phyloP scores from a whole-genome alignment of 2,329 filamentous ascomycete genomes.

The Cytospora piceae region DNA sequence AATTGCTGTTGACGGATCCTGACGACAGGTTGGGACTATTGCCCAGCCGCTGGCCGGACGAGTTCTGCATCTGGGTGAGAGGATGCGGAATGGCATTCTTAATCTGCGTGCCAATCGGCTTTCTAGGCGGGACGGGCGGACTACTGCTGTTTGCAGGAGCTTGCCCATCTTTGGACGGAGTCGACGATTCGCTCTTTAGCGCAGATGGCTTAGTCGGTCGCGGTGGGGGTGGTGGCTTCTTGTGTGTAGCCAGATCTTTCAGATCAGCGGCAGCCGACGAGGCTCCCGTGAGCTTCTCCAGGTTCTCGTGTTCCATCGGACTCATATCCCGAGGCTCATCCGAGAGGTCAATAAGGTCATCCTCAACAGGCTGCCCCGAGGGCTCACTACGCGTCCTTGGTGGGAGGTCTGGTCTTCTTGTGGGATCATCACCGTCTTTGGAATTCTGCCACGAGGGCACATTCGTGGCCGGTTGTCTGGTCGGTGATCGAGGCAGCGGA shows the following conservation, averaged over 20 bases:
- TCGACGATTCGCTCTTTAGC: slow-evolving; percentile 51
- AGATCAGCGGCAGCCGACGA: slow-evolving; percentile 6
- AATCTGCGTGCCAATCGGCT: slow-evolving; percentile 35
- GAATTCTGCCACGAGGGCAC: slow-evolving; percentile 31
- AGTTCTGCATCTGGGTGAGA: slow-evolving; percentile 47
- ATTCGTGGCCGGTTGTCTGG: slow-evolving; percentile 5
- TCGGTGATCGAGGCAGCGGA: slow-evolving; percentile 36
- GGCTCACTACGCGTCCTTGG: slow-evolving; percentile 36
- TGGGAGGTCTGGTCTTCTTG: slow-evolving; percentile 40
- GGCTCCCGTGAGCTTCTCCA: slow-evolving; percentile 37
- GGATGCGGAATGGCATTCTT: slow-evolving; percentile 41
- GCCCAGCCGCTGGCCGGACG: slow-evolving; percentile 40
- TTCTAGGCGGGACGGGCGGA: slow-evolving; percentile 44
- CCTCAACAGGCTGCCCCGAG: slow-evolving; percentile 49
- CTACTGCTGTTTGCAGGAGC: slow-evolving; percentile 32
- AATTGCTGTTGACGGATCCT: slow-evolving; percentile 25
- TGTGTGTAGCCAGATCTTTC: slow-evolving; percentile 33
- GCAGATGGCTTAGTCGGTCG: slow-evolving; percentile 62
- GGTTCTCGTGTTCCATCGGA: slow-evolving; percentile 41
- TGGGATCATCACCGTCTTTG: slow-evolving; percentile 31
- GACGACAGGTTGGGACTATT: slow-evolving; percentile 31
- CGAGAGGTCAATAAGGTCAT: slow-evolving; percentile 64
- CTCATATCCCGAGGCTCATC: slow-evolving; percentile 51
- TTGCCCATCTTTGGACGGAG: slow-evolving; percentile 31
- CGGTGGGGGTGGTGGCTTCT: slow-evolving; percentile 50